A percentile compares a stretch with the other conserved stretches of the same genome.
phyloP scores from a whole-genome alignment of 176 grass and related monocot species.

The Phyllostachys edulis region DNA sequence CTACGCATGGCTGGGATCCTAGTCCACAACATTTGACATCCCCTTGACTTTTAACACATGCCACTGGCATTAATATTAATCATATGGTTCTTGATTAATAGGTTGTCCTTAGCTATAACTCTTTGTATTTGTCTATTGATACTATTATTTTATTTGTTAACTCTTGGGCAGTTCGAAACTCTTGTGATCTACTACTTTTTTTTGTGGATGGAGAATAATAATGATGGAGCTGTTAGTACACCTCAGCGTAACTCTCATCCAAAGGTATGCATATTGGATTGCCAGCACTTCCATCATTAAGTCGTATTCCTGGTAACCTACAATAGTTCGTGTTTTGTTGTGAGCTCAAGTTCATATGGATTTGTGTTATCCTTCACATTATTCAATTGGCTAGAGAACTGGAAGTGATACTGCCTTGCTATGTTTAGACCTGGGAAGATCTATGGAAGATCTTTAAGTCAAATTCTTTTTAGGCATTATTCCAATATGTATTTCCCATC shows the following conservation, averaged over 20 bases:
- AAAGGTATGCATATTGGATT: slow-evolving; percentile 35
- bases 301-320: not conserved
- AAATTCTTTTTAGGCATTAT: not conserved
- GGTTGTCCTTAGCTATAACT: not conserved
- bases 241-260: not conserved
- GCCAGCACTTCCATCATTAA: not conserved
- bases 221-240: not conserved
- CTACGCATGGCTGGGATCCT: too few relatives aligned
- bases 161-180: slow-evolving; percentile 4
- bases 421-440: not conserved
- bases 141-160: not conserved
- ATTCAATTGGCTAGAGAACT: not conserved
- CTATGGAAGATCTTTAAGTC: not conserved
- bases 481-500: not conserved
- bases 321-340: not conserved
- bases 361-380: not conserved
- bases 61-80: not conserved
- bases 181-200: not conserved
- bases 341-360: not conserved
- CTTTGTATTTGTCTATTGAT: not conserved
- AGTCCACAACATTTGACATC: not conserved
- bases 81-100: not conserved
- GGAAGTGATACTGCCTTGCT: not conserved
- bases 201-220: slow-evolving; percentile 30
- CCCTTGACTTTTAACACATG: not conserved